Conservation (phyloP, 2,329 filamentous ascomycete genomes). For the Fusarium palustre region DNA sequence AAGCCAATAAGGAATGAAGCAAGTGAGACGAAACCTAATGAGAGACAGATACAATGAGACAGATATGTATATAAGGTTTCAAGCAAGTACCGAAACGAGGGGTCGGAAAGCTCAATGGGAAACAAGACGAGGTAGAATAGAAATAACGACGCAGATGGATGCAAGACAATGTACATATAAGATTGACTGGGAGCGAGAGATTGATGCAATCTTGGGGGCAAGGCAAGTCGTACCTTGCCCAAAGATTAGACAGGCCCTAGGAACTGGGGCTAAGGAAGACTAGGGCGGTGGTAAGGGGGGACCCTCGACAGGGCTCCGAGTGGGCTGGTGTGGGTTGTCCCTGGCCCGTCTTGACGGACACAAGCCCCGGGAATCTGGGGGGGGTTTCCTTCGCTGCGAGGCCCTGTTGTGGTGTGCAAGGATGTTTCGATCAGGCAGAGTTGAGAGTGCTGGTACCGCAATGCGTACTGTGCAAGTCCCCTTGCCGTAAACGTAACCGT, state of each 20-base stretch:
- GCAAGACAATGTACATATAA: constrained; percentile 44
- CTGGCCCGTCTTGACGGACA: constrained; percentile 46
- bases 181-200: constrained; percentile 43
- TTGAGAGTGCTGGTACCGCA: constrained; percentile 35
- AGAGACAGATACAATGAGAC: constrained; percentile 18
- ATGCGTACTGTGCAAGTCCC: constrained; percentile 38
- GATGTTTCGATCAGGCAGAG: constrained; percentile 45
- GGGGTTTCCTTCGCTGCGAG: constrained; percentile 36
- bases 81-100: constrained; percentile 35
- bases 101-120: constrained; percentile 30
- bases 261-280: constrained; percentile 44
- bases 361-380: constrained; percentile 49
- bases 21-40: constrained; percentile 12
- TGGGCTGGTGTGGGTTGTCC: constrained; percentile 35
- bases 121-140: constrained; percentile 23
- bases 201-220: constrained; percentile 50
- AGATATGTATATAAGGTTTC: constrained; percentile 23
- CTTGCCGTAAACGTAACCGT: constrained; percentile 27
- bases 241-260: constrained; percentile 47
- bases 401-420: constrained; percentile 33
- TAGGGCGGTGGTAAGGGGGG: constrained; percentile 47
- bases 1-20: constrained; percentile 17
- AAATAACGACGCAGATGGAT: constrained; percentile 33
- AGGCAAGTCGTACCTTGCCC: constrained; percentile 43
- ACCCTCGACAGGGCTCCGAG: constrained; percentile 44